phyloP scores from a whole-genome alignment of 768 basidiomycete species.

The Pleurotus tuoliensis region DNA sequence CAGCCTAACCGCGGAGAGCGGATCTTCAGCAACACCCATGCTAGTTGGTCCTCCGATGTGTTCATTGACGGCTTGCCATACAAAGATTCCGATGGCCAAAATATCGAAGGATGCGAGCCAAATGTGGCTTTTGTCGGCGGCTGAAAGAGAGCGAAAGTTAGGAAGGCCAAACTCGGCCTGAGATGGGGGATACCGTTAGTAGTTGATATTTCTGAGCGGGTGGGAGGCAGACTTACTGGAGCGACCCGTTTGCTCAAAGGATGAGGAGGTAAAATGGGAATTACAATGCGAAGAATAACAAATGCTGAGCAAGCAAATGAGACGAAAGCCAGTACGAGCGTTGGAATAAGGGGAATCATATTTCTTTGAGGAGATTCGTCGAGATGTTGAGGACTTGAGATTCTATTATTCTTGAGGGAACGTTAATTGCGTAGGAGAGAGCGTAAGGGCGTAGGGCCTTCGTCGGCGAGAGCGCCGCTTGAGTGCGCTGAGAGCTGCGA shows the following conservation, averaged over 20 bases:
- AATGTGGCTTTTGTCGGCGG: constrained; percentile 65
- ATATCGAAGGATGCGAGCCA: constrained; percentile 72
- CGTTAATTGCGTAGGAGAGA: constrained; percentile 38
- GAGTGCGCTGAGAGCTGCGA: constrained; percentile 25
- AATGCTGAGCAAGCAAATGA: constrained; percentile 74
- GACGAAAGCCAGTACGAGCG: constrained; percentile 62
- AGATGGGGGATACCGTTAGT: background rate
- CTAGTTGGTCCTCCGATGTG: constrained; percentile 42
- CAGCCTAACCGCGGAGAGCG: constrained; percentile 53
- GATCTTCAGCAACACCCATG: constrained; percentile 40
- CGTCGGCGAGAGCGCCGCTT: constrained; percentile 23
- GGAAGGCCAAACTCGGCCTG: constrained; percentile 77
- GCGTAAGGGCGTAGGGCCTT: constrained; percentile 41
- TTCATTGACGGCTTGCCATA: constrained; percentile 63
- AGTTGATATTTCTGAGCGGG: too few relatives aligned
- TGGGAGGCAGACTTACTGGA: constrained; percentile 44
- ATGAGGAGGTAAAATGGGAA: constrained; percentile 71
- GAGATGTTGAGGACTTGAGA: background rate
- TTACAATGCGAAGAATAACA: constrained; percentile 69
- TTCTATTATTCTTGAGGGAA: constrained; percentile 33
- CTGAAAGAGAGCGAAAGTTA: constrained; percentile 61
- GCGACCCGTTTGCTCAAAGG: constrained; percentile 71
- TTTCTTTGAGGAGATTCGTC: constrained; percentile 24
- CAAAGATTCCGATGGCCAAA: constrained; percentile 54
- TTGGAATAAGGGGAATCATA: constrained; percentile 68